Evolutionary conservation across 2,329 filamentous ascomycete genomes (phyloP).

Genomic region (Trichophyton benhamiae): DNA sequence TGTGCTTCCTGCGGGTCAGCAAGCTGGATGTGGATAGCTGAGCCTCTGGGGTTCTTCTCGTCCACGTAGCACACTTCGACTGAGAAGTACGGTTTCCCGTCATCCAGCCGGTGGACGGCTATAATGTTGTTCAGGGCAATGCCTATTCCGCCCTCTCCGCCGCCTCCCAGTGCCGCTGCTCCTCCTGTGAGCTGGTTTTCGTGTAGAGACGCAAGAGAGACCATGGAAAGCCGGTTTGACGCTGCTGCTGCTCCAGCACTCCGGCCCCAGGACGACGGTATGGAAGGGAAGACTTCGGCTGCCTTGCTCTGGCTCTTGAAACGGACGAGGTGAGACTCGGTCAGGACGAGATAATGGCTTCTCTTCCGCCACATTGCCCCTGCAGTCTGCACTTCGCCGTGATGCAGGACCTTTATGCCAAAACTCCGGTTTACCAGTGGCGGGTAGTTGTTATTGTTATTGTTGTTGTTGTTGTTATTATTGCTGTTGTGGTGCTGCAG

Average conservation of each 20-base stretch:
- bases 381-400: conserved; percentile 59
- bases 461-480: too few species aligned
- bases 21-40: conserved; percentile 53
- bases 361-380: conserved; percentile 60
- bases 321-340: conserved; percentile 53
- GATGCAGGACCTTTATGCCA: conserved; percentile 44
- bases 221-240: conserved; percentile 41
- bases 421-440: neutral
- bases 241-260: conserved; percentile 33
- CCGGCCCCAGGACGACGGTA: conserved; percentile 31
- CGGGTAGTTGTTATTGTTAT: too few species aligned
- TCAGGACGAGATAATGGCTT: conserved; percentile 60
- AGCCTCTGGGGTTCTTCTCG: conserved; percentile 47
- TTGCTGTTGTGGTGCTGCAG: neutral
- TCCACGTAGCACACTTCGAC: conserved; percentile 58
- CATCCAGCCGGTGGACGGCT: conserved; percentile 54
- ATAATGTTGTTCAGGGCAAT: conserved; percentile 55
- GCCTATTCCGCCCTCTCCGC: conserved; percentile 41
- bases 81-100: conserved; percentile 53
- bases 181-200: conserved; percentile 42
- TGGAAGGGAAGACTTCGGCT: conserved; percentile 48
- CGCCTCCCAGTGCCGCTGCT: conserved; percentile 24
- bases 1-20: conserved; percentile 53
- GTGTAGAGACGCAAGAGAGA: conserved; percentile 49
- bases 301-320: conserved; percentile 58